phyloP scores from a whole-genome alignment of 2,329 filamentous ascomycete species.

The Claviceps maximensis region DNA sequence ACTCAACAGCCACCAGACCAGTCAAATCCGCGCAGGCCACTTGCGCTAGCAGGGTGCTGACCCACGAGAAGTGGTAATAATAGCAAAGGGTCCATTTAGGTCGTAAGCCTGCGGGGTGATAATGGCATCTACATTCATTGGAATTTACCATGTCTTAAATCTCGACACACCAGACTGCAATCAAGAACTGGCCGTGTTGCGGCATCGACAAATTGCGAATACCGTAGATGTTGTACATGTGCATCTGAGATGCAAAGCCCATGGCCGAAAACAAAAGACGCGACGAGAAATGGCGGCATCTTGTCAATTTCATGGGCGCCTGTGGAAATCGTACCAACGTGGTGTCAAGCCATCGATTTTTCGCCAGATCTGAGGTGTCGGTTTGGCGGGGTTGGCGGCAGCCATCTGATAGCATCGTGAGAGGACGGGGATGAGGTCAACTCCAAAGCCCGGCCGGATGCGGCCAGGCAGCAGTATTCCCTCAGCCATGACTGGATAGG shows the following conservation, averaged over 20 bases:
- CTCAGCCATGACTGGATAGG: slow-evolving; percentile 13
- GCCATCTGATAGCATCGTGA: not conserved
- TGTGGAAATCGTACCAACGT: not conserved
- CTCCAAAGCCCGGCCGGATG: not conserved
- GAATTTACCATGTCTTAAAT: not conserved
- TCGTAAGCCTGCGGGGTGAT: not conserved
- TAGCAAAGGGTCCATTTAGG: not conserved
- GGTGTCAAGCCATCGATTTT: not conserved
- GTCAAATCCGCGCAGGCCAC: not conserved
- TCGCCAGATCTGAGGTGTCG: not conserved
- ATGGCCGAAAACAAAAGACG: not conserved
- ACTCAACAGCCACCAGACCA: not conserved
- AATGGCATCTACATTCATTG: not conserved
- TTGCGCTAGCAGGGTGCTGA: not conserved
- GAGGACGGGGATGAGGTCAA: too few species aligned
- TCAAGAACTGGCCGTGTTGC: not conserved
- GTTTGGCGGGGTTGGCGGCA: too few species aligned
- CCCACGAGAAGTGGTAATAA: not conserved
- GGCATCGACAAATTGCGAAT: not conserved
- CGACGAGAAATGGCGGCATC: not conserved
- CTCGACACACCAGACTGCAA: not conserved
- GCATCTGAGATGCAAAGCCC: not conserved
- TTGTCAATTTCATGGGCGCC: not conserved
- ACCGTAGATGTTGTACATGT: not conserved
- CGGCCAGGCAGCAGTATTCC: slow-evolving; percentile 20